These are phyloP conservation scores for Candolleomyces eurysporus DNA, from an alignment of 768 basidiomycete species.

Conservation along the genomic window DNA sequence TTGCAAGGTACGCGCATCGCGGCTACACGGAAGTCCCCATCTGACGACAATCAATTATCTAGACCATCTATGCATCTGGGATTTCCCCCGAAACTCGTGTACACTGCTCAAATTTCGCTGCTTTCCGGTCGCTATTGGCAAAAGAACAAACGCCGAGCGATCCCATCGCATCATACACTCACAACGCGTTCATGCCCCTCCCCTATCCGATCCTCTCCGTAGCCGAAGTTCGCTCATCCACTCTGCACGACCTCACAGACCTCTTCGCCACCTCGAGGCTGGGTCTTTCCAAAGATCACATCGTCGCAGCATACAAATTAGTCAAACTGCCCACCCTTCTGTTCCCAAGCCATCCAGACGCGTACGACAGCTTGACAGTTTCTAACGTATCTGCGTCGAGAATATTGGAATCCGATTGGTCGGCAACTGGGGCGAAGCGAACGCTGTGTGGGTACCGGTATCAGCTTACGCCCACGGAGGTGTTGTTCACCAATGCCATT, in stretches of 20 bases:
- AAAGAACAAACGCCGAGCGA: constrained; percentile 13
- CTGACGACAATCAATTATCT: not conserved
- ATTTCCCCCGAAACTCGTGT: constrained; percentile 27
- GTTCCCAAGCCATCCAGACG: constrained; percentile 33
- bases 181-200: constrained; percentile 38
- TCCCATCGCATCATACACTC: constrained; percentile 25
- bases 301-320: constrained; percentile 27
- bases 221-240: constrained; percentile 26
- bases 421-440: constrained; percentile 25
- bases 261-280: constrained; percentile 16
- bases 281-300: constrained; percentile 25
- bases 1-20: constrained; percentile 28
- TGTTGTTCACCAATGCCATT: constrained; percentile 33
- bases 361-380: constrained; percentile 33
- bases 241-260: constrained; percentile 26
- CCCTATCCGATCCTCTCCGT: constrained; percentile 40
- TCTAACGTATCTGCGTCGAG: constrained; percentile 41
- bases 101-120: constrained; percentile 37
- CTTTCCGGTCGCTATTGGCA: constrained; percentile 27
- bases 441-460: constrained; percentile 41
- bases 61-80: constrained; percentile 35
- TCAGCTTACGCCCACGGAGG: constrained; percentile 31
- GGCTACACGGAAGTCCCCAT: not conserved
- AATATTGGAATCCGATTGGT: constrained; percentile 41
- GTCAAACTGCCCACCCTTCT: constrained; percentile 20